Evolutionary conservation across 176 grass and related monocot species (phyloP).

Genomic region (Thinopyrum elongatum): DNA sequence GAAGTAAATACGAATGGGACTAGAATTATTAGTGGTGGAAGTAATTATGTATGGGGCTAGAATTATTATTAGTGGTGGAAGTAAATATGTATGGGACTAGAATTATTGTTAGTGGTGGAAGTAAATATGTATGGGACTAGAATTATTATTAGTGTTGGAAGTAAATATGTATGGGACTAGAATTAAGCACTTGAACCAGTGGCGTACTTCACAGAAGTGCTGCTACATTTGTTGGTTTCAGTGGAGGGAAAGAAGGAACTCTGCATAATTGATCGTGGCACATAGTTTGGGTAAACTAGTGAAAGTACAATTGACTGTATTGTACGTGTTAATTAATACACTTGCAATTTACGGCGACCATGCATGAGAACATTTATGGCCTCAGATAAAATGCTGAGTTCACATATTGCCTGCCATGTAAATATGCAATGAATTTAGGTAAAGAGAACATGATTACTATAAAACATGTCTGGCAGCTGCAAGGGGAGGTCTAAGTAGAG

Average conservation of each 20-base stretch:
- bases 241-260: not conserved
- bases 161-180: constrained; percentile 3
- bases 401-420: not conserved
- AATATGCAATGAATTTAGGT: not conserved
- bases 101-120: constrained; percentile 14
- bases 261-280: not conserved
- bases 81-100: constrained; percentile 6
- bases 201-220: not conserved
- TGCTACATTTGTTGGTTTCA: not conserved
- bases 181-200: not conserved
- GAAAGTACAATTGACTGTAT: not conserved
- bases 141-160: constrained; percentile 15
- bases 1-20: constrained; percentile 9
- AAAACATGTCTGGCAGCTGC: not conserved
- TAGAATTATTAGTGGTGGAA: no score
- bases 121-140: no score
- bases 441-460: not conserved
- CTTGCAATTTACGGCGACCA: not conserved
- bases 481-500: not conserved
- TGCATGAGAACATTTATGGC: not conserved
- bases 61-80: no score
- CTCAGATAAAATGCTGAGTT: not conserved
- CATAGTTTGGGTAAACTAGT: not conserved
- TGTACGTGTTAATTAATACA: not conserved
- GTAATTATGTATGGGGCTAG: constrained; percentile 2